Base-by-base conservation (phyloP, 257 asterid genomes). In the Fraxinus excelsior region DNA sequence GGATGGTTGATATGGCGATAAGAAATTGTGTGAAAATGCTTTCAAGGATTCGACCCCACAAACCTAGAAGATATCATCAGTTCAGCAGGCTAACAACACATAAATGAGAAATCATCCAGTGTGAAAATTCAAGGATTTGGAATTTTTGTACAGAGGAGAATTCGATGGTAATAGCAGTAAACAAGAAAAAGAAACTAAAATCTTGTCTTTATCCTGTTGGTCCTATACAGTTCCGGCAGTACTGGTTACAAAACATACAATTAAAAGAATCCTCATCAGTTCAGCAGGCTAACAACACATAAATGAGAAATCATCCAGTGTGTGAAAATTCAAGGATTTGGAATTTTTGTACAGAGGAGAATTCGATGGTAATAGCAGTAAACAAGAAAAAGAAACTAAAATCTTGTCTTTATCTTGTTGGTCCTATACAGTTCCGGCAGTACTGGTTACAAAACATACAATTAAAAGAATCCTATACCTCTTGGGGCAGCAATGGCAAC, bases 401-500 rank as follows among this genome's bases (percentile, higher is more conserved):
- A 40, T 40, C 16, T 11, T 40, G 13, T 12, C 64, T 19, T 53
- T 21, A 51, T 51, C 0, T 23, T 51, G 60, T 51, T n/a, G 12
- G 42, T 37, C 42, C 42, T 37, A 51, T 37, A 9, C 2, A 18
- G 19, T 19, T 51, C n/a, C 19, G 5, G 21, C 2, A 13, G n/a
- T 51, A 53, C 64, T 3, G 9, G 64, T 53, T n/a, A 53, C 21
- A 25, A 53, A 53, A 19, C 26, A 28, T 32, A 16, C 3, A 23
- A 2, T 1, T 25, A 44, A 56, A 29, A 68, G 60, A 71, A 56
- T 37, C 38, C 31, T n/a, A 42, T 85, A 95, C 99, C 98, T 95
- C 99, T 89, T 92, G 89, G 72, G 99, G 98, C 64, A 95, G 91
- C 87, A 95, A 85, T 10, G 98, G 99, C 88, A 92, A 78, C 90